Evolutionary conservation across 768 basidiomycete species (phyloP), one percentile per base, ranked within the genome.

Genomic region (Tremella yokohamensis): DNA sequence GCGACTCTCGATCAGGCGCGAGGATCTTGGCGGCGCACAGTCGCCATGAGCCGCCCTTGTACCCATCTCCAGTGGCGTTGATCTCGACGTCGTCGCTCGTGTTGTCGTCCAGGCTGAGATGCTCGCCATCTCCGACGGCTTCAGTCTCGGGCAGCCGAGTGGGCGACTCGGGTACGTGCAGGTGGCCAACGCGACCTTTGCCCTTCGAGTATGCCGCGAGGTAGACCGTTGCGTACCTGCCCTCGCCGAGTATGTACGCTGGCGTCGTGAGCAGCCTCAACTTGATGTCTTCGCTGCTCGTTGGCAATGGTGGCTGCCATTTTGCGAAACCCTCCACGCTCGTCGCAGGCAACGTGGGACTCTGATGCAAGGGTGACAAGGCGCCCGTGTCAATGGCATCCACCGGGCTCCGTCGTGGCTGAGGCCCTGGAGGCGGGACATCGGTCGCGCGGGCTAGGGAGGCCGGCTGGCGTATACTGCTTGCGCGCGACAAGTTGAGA

Each of bases 1-100:
- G 76, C 9, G 70, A 70, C 53, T 79, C 78, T 22, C 69, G 65
- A 56, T 79, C 79, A 0, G 72, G 64, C 2, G 69, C 64, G 22
- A 78, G 54, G 12, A 75, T 61, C 64, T 80, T 80, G n/a, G 73
- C 77, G 0, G 79, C 79, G 54, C 79, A 80, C 3, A 79, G 54
- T 19, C 50, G 56, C 75, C 79, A 76, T n/a, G 44, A 55, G n/a
- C 58, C 61, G 24, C 57, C 60, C n/a, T 39, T 34, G 20, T 52
- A 12, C 15, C 62, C 56, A 54, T 62, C 64, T 13, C 62, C 63
- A 22, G 48, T 22, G n/a, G 49, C 57, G 22, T 62, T 65, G 16
- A 57, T 60, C 40, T 57, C 49, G 18, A 47, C 25, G 24, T 6
- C 42, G 8, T 18, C 42, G 3, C 37, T 58, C 37, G 8, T 2